A percentile compares a stretch with the other conserved stretches of the same genome.
phyloP scores from a whole-genome alignment of 148 eudicot genomes.

The Amaranthus cruentus region DNA sequence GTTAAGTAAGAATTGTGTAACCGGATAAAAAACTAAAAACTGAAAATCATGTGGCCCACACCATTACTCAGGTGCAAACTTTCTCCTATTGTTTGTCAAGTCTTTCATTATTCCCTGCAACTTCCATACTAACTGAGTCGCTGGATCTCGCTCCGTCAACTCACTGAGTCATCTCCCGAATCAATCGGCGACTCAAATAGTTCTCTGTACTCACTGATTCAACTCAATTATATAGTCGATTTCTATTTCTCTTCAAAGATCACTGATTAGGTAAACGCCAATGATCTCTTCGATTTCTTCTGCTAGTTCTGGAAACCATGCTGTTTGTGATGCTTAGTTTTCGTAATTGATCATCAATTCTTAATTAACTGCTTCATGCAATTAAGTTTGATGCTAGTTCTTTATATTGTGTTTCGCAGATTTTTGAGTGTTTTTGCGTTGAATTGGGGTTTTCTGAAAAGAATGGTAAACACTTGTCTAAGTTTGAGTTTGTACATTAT shows the following conservation, averaged over 20 bases:
- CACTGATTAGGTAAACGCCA: conserved; percentile 2
- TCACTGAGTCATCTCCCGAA: background rate
- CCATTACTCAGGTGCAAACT: background rate
- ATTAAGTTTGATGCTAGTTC: conserved; percentile 1
- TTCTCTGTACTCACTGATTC: background rate
- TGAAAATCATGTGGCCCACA: background rate
- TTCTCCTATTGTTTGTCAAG: too few relatives aligned
- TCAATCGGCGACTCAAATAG: background rate
- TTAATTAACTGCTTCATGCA: background rate
- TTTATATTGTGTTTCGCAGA: conserved; percentile 7
- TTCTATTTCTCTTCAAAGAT: background rate
- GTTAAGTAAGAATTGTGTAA: too few relatives aligned
- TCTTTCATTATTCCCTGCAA: too few relatives aligned
- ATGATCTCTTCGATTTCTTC: background rate
- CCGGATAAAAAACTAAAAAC: too few relatives aligned
- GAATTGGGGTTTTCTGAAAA: conserved; percentile 8
- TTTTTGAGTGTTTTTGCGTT: conserved; percentile 6
- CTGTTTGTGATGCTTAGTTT: background rate
- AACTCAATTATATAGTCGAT: background rate
- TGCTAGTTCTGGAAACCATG: background rate
- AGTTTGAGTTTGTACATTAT: background rate
- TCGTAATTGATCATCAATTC: background rate
- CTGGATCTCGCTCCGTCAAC: conserved; percentile 10
- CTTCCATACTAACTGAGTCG: background rate
- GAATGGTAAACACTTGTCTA: conserved; percentile 6